A percentile compares a stretch with the other conserved stretches of the same genome.
Evolutionary conservation across 2,329 filamentous ascomycete genomes (phyloP).

Genomic region (Diplocarpon mali): DNA sequence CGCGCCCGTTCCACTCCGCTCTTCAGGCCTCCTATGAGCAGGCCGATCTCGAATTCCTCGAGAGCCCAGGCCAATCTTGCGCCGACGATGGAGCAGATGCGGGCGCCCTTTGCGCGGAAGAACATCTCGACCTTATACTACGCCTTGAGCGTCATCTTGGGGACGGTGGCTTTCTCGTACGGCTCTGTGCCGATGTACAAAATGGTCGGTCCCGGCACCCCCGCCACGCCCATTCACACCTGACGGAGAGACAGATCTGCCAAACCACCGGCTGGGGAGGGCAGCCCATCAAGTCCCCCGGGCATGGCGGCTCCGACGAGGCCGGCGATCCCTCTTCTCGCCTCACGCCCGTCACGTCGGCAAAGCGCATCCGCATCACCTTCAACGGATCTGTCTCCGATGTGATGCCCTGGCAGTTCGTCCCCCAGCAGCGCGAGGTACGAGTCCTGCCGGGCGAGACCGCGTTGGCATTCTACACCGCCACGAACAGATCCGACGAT

Average conservation of each 20-base stretch:
- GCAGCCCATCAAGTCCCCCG: slow-evolving; percentile 74
- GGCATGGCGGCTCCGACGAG: slow-evolving; percentile 45
- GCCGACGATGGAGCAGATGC: slow-evolving; percentile 53
- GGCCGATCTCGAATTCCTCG: slow-evolving; percentile 20
- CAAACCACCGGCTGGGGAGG: slow-evolving; percentile 86
- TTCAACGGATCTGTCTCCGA: slow-evolving; percentile 96
- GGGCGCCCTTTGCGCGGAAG: slow-evolving; percentile 51
- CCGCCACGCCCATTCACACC: background rate
- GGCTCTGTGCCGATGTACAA: slow-evolving; percentile 81
- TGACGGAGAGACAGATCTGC: slow-evolving; percentile 49
- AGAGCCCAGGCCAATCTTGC: slow-evolving; percentile 25
- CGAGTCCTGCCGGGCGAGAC: slow-evolving; percentile 92
- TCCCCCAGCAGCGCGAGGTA: slow-evolving; percentile 92
- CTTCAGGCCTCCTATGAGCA: slow-evolving; percentile 19
- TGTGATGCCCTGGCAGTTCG: slow-evolving; percentile 93
- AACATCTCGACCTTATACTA: slow-evolving; percentile 65
- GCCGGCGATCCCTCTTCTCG: slow-evolving; percentile 60
- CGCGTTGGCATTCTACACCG: slow-evolving; percentile 93
- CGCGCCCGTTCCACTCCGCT: slow-evolving; percentile 12
- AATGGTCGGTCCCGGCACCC: slow-evolving; percentile 44
- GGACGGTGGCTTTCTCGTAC: slow-evolving; percentile 70
- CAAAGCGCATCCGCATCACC: slow-evolving; percentile 82
- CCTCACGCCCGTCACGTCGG: slow-evolving; percentile 67
- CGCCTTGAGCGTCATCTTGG: slow-evolving; percentile 64
- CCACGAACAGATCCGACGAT: slow-evolving; percentile 77